Base-by-base conservation (phyloP, 176 grass and related monocot genomes). In the Ampelocalamus luodianensis region DNA sequence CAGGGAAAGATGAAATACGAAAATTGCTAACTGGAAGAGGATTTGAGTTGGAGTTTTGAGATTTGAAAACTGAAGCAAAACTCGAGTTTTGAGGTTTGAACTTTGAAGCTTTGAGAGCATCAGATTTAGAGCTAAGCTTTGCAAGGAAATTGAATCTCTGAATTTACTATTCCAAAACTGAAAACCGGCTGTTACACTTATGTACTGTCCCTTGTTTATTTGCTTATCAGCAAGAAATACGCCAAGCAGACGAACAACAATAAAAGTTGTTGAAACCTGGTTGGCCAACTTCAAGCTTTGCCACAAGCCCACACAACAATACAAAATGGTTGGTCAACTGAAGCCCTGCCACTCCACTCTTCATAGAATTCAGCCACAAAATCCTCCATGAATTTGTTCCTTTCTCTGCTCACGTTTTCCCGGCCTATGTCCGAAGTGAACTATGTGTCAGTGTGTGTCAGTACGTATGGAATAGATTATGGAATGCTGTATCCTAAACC, bases 341-440 rank as follows among this genome's bases (percentile, higher is more conserved):
- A 90, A 98, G 91, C 86, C 68, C 83, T 90, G 48, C 91, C 93
- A 75, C 74, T 90, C 96, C 93, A 96, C 87, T 99, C 96, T 79
- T 95, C 84, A 50, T 91, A 92, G 78, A 99, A 99, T 76, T 99
- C 96, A 78, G 73, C 49, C 75, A 99, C 82, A 83, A 94, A 99
- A 70, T 88, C 84, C 64, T 96, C 85, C 93, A 96, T 99, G 74
- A 96, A 94, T 38, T 77, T 87, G 46, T 98, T 93, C 71, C 93
- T 90, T 90, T 94, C 74, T 89, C 93, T 48, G 96, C 96, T 87
- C 93, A 90, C 78, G 38, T 90, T 94, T 89, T 98, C 77, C 96
- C 93, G 15, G 91, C 88, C 96, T 98, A 83, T 63, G 32, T 55
- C 6, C 17, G 46, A 8, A 83, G 44, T 44, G 17, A 85, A 12